Base-by-base conservation (phyloP, 1,139 yeast species). In the Pichia cactophila region DNA sequence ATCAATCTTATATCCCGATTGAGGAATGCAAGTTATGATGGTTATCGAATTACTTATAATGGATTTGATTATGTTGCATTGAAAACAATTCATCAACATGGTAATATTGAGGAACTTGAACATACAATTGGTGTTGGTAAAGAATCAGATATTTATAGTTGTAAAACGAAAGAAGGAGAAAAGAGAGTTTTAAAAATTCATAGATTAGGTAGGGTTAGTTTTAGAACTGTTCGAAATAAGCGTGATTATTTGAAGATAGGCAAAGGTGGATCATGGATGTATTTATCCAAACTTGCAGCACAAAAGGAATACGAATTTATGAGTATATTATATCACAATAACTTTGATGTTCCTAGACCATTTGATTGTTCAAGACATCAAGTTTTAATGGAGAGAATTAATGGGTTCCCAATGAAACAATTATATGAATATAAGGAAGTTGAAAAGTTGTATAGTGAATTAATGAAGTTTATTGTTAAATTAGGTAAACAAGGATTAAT, bases 81-180 rank as follows among this genome's bases (percentile, higher is more conserved):
- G 56, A 87, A 84, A 64, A 77, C 95, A 5, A 79, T 92, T 80
- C 69, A 81, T 58, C 86, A 83, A 61, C 75, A 90, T 57, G 80
- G 83, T 45, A 74, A 88, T 0, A 66, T 92, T 10, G 82, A 83
- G 59, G 84, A 94, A 2, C 79, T 92, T 12, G 97, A 96, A 17
- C 76, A 83, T 42, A 87, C 86, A 26, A 89, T 92, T 59, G 98
- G 98, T 50, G 96, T 94, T 46, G 98, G 98, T 61, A 92, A 92
- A 65, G 98, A 92, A 66, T 88, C 97, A 4, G 98, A 92, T 69
- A 90, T 92, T 60, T 89, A 84, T 65, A 77, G 92, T n/a, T 90
- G 86, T 1, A 82, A 86, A 51, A 92, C 86, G 60, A 70, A 75
- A 11, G 64, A 74, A 28, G 95, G 95, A 1, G 65, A 63, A 16